phyloP scores from a whole-genome alignment of 2,329 filamentous ascomycete species.

The Xylariaceae sp. region DNA sequence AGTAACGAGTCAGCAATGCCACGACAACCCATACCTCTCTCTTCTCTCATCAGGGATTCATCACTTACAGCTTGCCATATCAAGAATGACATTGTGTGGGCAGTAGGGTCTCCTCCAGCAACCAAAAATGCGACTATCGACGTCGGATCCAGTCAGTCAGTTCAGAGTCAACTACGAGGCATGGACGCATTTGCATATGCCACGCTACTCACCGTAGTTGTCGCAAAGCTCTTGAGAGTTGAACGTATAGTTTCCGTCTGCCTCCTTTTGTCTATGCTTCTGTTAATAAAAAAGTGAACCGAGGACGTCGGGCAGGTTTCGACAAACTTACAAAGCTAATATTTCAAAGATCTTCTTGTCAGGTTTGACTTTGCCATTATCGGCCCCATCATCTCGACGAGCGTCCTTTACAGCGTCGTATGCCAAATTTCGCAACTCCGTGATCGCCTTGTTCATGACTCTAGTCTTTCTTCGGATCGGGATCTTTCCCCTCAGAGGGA shows the following conservation, averaged over 20 bases:
- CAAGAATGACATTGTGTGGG: constrained; percentile 17
- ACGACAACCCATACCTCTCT: background rate
- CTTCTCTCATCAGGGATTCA: background rate
- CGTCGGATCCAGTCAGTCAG: background rate
- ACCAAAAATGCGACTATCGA: constrained; percentile 14
- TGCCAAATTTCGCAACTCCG: constrained; percentile 13
- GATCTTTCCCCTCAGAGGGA: constrained; percentile 12
- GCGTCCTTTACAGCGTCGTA: constrained; percentile 13
- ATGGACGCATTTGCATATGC: background rate
- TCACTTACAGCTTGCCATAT: constrained; percentile 15
- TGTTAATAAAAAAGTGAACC: background rate
- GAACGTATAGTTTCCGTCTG: constrained; percentile 16
- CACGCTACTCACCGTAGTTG: constrained; percentile 9
- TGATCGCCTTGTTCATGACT: constrained; percentile 14
- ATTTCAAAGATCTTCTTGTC: constrained; percentile 17
- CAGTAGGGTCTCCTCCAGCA: constrained; percentile 15
- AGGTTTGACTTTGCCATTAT: constrained; percentile 9
- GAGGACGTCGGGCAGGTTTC: no score
- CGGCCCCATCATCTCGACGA: background rate
- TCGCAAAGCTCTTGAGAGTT: constrained; percentile 15
- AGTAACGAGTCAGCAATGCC: background rate
- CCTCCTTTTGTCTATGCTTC: constrained; percentile 10
- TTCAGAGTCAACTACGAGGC: background rate
- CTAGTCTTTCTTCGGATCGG: constrained; percentile 11
- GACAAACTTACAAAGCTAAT: constrained; percentile 10